Evolutionary conservation across 2,329 filamentous ascomycete genomes (phyloP).

Genomic region (Apiospora saccharicola): DNA sequence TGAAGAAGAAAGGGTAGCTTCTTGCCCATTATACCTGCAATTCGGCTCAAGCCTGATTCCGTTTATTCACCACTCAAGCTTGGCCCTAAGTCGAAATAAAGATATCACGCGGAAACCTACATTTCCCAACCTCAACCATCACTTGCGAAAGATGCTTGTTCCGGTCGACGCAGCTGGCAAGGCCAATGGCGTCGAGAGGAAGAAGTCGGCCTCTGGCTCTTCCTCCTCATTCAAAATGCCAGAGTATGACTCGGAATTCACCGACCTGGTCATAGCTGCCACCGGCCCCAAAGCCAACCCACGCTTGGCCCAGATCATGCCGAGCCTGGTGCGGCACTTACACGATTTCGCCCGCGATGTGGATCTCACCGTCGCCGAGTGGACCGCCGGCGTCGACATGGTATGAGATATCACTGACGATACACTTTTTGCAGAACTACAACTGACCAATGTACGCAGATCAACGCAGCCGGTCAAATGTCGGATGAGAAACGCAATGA

Average conservation of each 20-base stretch:
- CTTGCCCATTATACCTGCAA: not conserved
- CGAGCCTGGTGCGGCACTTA: conserved; percentile 73
- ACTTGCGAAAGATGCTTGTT: not conserved
- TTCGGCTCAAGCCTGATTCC: not conserved
- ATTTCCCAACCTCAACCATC: not conserved
- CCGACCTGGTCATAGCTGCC: conserved; percentile 73
- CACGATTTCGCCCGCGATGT: conserved; percentile 85
- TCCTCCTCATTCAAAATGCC: not conserved
- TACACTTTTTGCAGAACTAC: not conserved
- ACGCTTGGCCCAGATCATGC: conserved; percentile 72
- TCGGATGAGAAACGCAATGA: conserved; percentile 70
- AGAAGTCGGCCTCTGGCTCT: not conserved
- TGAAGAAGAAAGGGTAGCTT: not conserved
- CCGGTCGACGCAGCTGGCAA: not conserved
- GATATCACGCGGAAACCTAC: not conserved
- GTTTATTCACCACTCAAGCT: not conserved
- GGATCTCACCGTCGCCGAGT: conserved; percentile 81
- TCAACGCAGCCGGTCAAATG: conserved; percentile 73
- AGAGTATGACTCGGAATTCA: conserved; percentile 60
- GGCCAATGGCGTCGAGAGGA: not conserved
- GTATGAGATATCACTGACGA: conserved; percentile 44
- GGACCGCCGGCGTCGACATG: conserved; percentile 72
- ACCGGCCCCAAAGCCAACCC: conserved; percentile 77
- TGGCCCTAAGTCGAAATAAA: not conserved
- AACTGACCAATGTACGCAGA: conserved; percentile 41